phyloP scores from a whole-genome alignment of 1,284 basidiomycete genomes.

The Boletellus dicymbophilus region DNA sequence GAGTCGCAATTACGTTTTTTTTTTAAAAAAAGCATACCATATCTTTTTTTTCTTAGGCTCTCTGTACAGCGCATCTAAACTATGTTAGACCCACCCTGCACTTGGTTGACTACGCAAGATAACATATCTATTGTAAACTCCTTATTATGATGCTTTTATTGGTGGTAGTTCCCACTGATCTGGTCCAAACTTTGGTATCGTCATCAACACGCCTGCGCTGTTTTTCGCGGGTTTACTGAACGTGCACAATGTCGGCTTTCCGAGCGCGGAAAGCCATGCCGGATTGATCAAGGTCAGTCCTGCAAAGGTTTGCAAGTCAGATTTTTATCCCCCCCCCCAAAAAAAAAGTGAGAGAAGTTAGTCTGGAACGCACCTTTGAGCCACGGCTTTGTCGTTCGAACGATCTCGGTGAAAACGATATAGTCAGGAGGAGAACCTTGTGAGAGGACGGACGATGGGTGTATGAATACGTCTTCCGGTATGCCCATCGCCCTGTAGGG shows the following conservation, averaged over 20 bases:
- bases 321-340: too few species aligned
- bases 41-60: slow-evolving; percentile 1
- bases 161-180: slow-evolving; percentile 85
- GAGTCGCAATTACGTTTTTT: neutral
- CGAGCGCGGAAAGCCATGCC: slow-evolving; percentile 85
- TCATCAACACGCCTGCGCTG: slow-evolving; percentile 62
- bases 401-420: slow-evolving; percentile 83
- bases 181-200: slow-evolving; percentile 82
- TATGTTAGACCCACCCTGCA: neutral
- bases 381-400: slow-evolving; percentile 76
- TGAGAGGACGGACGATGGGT: slow-evolving; percentile 85
- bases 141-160: slow-evolving; percentile 47
- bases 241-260: slow-evolving; percentile 77
- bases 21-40: too few species aligned
- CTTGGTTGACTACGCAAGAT: slow-evolving; percentile 6
- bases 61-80: slow-evolving; percentile 7
- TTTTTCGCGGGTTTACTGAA: slow-evolving; percentile 87
- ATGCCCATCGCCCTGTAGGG: slow-evolving; percentile 87
- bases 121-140: slow-evolving; percentile 15
- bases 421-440: slow-evolving; percentile 81
- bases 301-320: too few species aligned
- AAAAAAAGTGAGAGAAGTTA: too few species aligned
- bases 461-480: slow-evolving; percentile 88
- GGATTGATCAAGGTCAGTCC: slow-evolving; percentile 87
- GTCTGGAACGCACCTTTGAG: slow-evolving; percentile 83